Evolutionary conservation across 257 asterid species (phyloP), one percentile per base, ranked within the genome.

Genomic region (Gynochthodes officinalis): DNA sequence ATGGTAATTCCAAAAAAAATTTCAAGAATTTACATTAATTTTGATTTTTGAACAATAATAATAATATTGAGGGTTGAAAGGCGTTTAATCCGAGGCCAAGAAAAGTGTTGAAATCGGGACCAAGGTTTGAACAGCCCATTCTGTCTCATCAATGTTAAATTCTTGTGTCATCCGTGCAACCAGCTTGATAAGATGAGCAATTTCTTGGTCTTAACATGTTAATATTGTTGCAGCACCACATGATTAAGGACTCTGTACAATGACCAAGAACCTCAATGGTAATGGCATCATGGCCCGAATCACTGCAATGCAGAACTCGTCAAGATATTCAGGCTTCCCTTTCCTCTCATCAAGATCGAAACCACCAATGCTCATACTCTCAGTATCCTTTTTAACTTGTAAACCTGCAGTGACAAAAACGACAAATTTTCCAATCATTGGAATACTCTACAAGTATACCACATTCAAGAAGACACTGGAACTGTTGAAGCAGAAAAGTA

Each of bases 371-470:
- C 44, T 77, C 63, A 66, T 66, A 78, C 57, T 70, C 82, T 69
- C 35, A 78, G 59, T 69, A 78, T 74, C 52, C 82, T 74, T 35
- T 76, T 64, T 54, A 78, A 50, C 76, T 78, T 78, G 76, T 78
- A 73, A 46, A 78, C 82, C 82, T 78, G 75, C 67, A 73, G 42
- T 32, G 64, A 58, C 57, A 43, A 18, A 37, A 60, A 27, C 11
- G 27, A 48, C 28, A 30, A 21, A 11, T 19, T 21, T 50, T 28
- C 30, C 25, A 68, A 43, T 55, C 60, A 30, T 30, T 43, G 66
- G 33, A 14, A 61, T 4, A 25, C 57, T 58, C 42, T 37, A 7
- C 2, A 19, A 9, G 3, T 6, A 27, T 5, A 19, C 32, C 32
- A 10, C 9, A 8, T 48, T 15, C 49, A 28, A 14, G 59, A 61